phyloP scores from a whole-genome alignment of 352 stramenopile genomes.

The Blastocystis sp. region DNA sequence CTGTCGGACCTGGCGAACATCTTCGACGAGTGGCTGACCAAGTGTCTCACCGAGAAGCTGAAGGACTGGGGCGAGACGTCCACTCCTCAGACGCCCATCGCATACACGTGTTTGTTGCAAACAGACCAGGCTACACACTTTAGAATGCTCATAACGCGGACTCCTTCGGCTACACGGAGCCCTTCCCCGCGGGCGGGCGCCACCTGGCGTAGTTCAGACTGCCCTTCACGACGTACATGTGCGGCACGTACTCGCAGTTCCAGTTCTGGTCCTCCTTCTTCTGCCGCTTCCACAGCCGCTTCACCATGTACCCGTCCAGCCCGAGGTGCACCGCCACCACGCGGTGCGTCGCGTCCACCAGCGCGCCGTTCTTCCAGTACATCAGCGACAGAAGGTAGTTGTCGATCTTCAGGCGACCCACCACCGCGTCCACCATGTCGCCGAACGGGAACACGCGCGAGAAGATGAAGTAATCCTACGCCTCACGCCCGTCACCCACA shows the following conservation, averaged over 20 bases:
- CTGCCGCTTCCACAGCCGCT: neutral
- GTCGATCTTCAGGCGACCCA: constrained; percentile 45
- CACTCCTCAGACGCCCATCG: neutral
- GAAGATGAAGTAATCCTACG: constrained; percentile 65
- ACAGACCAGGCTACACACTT: neutral
- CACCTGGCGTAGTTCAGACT: constrained; percentile 46
- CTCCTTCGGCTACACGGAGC: neutral
- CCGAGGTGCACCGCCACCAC: constrained; percentile 45
- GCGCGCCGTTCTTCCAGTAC: neutral
- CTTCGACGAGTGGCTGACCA: constrained; percentile 53
- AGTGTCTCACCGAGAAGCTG: neutral
- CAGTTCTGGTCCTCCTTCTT: neutral
- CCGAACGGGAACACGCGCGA: constrained; percentile 13
- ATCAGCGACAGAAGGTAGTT: constrained; percentile 65
- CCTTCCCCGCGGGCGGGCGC: neutral
- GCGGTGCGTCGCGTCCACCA: constrained; percentile 48
- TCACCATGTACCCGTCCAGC: constrained; percentile 42
- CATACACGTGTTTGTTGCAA: constrained; percentile 39
- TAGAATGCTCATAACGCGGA: neutral
- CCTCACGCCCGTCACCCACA: neutral
- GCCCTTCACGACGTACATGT: constrained; percentile 11
- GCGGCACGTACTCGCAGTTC: constrained; percentile 22
- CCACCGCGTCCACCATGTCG: constrained; percentile 36
- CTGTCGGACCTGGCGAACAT: neutral
- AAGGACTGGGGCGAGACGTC: neutral